phyloP scores from a whole-genome alignment of 2,329 filamentous ascomycete genomes.

The Lachnellula occidentalis region DNA sequence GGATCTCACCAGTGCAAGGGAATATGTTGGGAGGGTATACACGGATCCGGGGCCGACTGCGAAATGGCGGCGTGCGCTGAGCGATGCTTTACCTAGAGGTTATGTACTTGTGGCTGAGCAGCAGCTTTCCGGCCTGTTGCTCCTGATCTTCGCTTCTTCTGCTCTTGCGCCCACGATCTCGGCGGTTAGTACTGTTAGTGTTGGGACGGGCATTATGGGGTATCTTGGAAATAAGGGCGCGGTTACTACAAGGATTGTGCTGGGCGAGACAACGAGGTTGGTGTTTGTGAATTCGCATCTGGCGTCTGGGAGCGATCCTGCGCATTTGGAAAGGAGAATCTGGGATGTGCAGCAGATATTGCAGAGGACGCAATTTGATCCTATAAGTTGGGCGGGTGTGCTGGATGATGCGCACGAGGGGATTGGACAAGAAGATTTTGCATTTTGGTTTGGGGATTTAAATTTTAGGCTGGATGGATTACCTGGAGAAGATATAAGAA shows the following conservation, averaged over 20 bases:
- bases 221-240: constrained; percentile 97
- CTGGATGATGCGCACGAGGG: constrained; percentile 59
- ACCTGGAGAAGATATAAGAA: constrained; percentile 83
- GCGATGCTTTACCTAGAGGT: constrained; percentile 66
- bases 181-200: constrained; percentile 73
- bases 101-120: constrained; percentile 75
- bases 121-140: constrained; percentile 78
- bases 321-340: constrained; percentile 73
- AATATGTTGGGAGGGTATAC: constrained; percentile 68
- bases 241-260: constrained; percentile 70
- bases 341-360: constrained; percentile 81
- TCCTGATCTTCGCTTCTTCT: constrained; percentile 81
- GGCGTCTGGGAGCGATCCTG: constrained; percentile 76
- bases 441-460: constrained; percentile 93
- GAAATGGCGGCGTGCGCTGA: constrained; percentile 76
- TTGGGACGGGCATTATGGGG: constrained; percentile 85
- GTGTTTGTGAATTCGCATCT: constrained; percentile 91
- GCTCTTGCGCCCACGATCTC: constrained; percentile 68
- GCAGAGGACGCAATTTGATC: constrained; percentile 70
- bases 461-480: constrained; percentile 90
- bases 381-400: constrained; percentile 61
- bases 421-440: constrained; percentile 87
- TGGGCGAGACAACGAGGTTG: constrained; percentile 84
- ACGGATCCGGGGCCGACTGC: constrained; percentile 65
- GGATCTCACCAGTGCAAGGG: constrained; percentile 72